Evolutionary conservation across 1,139 yeast species (phyloP), one percentile per base, ranked within the genome.

Genomic region (Yamadazyma kanchanaburiensis): DNA sequence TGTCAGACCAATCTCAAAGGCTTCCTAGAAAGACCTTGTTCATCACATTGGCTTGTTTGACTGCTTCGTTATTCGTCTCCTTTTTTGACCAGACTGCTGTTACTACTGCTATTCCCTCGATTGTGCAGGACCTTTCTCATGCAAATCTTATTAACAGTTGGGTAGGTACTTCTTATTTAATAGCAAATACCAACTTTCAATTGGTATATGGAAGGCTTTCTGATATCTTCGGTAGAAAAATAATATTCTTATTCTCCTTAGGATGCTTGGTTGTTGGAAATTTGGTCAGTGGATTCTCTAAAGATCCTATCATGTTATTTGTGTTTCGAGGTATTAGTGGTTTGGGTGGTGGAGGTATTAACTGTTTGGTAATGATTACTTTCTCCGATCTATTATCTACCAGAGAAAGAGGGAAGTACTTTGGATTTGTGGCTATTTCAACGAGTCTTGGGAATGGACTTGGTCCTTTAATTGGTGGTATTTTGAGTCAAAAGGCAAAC

Each of bases 381-480:
- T 52, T 64, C 33, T 59, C 70, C 30, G 74, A 68, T 36, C 49
- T 67, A 12, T 59, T 65, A 9, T 59, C 70, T 0, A 52, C 64
- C 15, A 55, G 62, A 36, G 61, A 64, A 38, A 50, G 74, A 40
- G 72, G 73, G 0, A 64, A 60, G 35, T 65, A 55, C 40, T 69
- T 64, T 42, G 72, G 72, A 1, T 61, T 64, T 24, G 54, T 73
- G 20, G 79, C 77, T 4, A 49, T 72, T 0, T 58, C 62, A 26
- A 65, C 74, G n/a, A 79, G 79, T 0, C 38, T 74, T 4, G 82
- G 81, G 2, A 70, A 69, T 41, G 73, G 73, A 0, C 36, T 70
- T 5, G 81, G 80, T 1, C 81, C 81, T 0, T 64, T 76, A 30
- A 45, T 76, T 8, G 74, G 75, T 39, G 72, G 76, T 14, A 71